Base-by-base conservation (phyloP, 1,284 basidiomycete genomes). In the Psilocybe mexicana region DNA sequence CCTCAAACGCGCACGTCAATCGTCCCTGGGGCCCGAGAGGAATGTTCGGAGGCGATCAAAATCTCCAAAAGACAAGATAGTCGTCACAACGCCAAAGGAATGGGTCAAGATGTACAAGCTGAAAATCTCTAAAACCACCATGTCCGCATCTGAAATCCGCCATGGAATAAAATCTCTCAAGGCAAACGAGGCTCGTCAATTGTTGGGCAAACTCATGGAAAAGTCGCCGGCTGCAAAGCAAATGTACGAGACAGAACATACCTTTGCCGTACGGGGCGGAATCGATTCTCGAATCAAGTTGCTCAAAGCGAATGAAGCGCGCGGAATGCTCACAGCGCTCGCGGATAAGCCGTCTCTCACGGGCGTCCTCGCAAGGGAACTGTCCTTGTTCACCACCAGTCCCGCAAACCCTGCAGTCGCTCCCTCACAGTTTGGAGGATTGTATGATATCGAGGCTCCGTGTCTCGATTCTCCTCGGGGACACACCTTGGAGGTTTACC, bases 101-200 rank as follows among this genome's bases (percentile, higher is more conserved):
- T 28, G 28, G 30, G 33, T 48, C 30, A 48, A 35, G 33, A 25
- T 66, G 64, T 51, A 54, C 61, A 24, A 70, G 60, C 52, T 67
- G n/a, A 11, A 42, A 23, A 2, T 25, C 35, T 35, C 3, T 6
- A 30, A 43, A 14, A 3, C 24, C 4, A 14, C 38, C 8, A 54
- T 46, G 36, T 25, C 33, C 7, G 23, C 23, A 3, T 24, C 43
- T 11, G 44, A 46, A 36, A 18, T 54, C 24, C 43, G 26, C 23
- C 10, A 1, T 11, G 38, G 24, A 7, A 54, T 54, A 30, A 25
- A 43, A 14, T 23, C 18, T 26, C 26, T 54, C 11, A 24, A 30
- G 7, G 35, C 33, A 12, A n/a, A 38, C 11, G 4, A 45, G 14
- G 58, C 58, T 18, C 48, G 48, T 14, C 43, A 46, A 24, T 10